Evolutionary conservation across 768 basidiomycete species (phyloP).

Genomic region (Coprinopsis strossmayeri): DNA sequence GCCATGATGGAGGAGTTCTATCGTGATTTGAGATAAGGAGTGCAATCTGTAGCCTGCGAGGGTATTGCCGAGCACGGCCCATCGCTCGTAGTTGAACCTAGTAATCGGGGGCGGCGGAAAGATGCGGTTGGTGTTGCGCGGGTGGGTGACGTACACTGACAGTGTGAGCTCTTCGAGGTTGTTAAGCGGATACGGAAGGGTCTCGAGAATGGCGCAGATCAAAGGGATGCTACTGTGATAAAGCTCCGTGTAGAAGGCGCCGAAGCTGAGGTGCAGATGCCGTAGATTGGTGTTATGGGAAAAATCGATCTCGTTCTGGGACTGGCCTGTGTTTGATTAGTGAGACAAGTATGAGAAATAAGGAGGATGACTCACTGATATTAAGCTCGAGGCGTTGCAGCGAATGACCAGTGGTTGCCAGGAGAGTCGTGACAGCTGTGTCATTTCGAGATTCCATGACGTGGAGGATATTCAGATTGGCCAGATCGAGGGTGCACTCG

Average conservation of each 20-base stretch:
- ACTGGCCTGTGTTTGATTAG: too few relatives aligned
- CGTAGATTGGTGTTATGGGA: slow-evolving; percentile 1
- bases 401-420: not conserved
- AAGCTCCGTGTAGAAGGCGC: slow-evolving; percentile 8
- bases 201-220: slow-evolving; percentile 7
- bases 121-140: slow-evolving; percentile 5
- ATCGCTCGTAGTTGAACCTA: slow-evolving; percentile 8
- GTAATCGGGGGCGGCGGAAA: slow-evolving; percentile 7
- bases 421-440: slow-evolving; percentile 2
- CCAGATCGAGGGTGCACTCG: slow-evolving; percentile 9
- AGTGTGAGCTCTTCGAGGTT: slow-evolving; percentile 6
- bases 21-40: not conserved
- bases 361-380: slow-evolving; percentile 3
- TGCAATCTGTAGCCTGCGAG: not conserved
- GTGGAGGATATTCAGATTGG: slow-evolving; percentile 6
- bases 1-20: slow-evolving; percentile 9
- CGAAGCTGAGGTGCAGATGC: slow-evolving; percentile 5
- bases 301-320: slow-evolving; percentile 3
- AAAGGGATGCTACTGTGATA: slow-evolving; percentile 7
- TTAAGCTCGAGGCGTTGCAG: slow-evolving; percentile 9
- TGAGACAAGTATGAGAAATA: slow-evolving; percentile 2
- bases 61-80: slow-evolving; percentile 1
- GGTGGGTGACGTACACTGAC: slow-evolving; percentile 8
- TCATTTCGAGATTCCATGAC: slow-evolving; percentile 10
- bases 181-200: slow-evolving; percentile 3